Conservation (phyloP, 495 filamentous ascomycete species). For the Neurospora hispaniola region DNA sequence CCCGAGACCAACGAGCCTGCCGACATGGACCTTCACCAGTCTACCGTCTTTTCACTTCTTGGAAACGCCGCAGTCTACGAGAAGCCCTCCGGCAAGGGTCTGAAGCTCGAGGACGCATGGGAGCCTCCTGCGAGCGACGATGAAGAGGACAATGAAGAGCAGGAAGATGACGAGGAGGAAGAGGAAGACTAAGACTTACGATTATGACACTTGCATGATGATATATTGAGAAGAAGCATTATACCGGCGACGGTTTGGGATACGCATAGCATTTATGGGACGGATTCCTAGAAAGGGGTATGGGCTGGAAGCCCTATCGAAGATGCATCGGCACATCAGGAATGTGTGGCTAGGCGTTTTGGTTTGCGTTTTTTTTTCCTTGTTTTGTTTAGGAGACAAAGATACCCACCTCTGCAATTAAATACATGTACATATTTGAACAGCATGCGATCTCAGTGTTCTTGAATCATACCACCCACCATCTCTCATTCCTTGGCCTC, state of each 20-base stretch:
- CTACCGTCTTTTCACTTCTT: constrained; percentile 39
- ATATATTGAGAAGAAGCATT: background rate
- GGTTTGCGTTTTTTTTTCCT: background rate
- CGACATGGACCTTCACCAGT: constrained; percentile 32
- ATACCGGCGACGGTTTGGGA: background rate
- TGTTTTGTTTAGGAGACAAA: background rate
- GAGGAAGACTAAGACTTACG: constrained; percentile 3
- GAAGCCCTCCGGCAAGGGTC: constrained; percentile 49
- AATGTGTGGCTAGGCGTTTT: background rate
- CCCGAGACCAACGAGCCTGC: constrained; percentile 34
- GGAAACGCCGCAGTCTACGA: constrained; percentile 25
- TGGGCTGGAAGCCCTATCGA: background rate
- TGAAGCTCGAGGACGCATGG: constrained; percentile 80
- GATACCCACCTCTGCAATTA: background rate
- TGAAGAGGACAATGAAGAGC: constrained; percentile 45
- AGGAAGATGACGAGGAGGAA: constrained; percentile 28
- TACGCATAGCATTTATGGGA: background rate
- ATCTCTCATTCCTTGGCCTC: background rate
- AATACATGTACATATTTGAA: background rate
- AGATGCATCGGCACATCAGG: background rate
- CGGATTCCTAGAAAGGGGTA: background rate
- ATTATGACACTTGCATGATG: background rate
- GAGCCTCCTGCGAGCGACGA: constrained; percentile 55
- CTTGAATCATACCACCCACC: background rate
- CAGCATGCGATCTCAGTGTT: background rate